Base-by-base conservation (phyloP, 1,284 basidiomycete genomes). In the Ceratorhiza oryzae-sativae region DNA sequence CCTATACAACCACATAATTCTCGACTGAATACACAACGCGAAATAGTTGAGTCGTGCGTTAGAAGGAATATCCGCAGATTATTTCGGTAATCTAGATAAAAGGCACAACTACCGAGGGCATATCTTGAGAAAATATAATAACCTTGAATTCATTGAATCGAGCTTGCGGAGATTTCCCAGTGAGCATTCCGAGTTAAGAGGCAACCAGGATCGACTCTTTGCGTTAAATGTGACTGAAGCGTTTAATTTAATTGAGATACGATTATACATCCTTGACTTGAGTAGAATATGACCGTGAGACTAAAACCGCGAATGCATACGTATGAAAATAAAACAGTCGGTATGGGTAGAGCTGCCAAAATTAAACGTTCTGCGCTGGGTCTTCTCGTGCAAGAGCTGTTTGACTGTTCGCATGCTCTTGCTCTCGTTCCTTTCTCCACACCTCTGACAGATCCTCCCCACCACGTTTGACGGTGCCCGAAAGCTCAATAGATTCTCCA, bases 401-500 rank as follows among this genome's bases (percentile, higher is more conserved):
- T n/a, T 68, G 65, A n/a, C 34, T 46, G 5, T 39, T 6, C 34
- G n/a, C 12, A n/a, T 53, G 34, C n/a, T 58, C 39, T n/a, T 65
- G 48, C 8, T 55, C 65, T 25, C 65, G 20, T 4, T 68, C 65
- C 18, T 27, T 56, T 27, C 39, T 68, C 36, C 39, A 68, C 65
- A 68, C 58, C 9, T 68, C 51, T 0, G 53, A 46, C 18, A 68
- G 53, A 15, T 68, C 65, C 53, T 68, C 51, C 13, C 65, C 65
- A 2, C 65, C 65, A 45, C 65, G 65, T 41, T 68, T 68, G 15
- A 68, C 65, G 2, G 65, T 68, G n/a, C 65, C 65, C 5, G 49
- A 51, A 20, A 68, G 20, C 20, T 68, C 65, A n/a, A 68, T 68
- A 2, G 49, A 55, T 27, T 68, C 65, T 9, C 65, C 53, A 20